Conservation (phyloP, 768 basidiomycete genomes). For the Obba rivulosa region DNA sequence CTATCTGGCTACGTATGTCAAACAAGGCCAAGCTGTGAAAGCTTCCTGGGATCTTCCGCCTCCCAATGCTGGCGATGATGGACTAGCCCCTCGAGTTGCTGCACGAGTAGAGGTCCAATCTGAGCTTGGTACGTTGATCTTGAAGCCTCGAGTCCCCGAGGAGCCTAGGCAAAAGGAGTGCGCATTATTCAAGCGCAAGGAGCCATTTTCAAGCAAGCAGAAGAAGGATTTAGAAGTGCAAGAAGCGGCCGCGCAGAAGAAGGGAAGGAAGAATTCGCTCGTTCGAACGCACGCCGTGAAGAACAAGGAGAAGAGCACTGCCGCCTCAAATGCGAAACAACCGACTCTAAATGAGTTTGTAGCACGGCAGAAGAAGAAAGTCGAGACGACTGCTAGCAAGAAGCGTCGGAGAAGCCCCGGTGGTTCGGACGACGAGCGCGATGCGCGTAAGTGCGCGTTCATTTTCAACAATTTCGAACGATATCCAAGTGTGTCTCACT, state of each 20-base stretch:
- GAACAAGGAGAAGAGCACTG: no score
- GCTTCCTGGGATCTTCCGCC: slow-evolving; percentile 17
- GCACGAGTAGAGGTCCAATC: slow-evolving; percentile 2
- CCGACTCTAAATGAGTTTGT: slow-evolving; percentile 1
- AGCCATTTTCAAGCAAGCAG: neutral
- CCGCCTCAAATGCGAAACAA: neutral
- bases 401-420: slow-evolving; percentile 7
- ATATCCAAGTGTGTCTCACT: neutral
- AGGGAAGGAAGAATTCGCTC: neutral
- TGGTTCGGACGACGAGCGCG: slow-evolving; percentile 29
- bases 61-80: neutral
- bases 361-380: neutral
- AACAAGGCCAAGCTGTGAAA: slow-evolving; percentile 27
- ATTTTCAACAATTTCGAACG: no score
- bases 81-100: neutral
- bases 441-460: slow-evolving; percentile 26
- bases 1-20: slow-evolving; percentile 38
- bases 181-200: neutral
- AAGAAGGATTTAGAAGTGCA: neutral
- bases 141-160: slow-evolving; percentile 40
- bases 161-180: neutral
- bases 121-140: slow-evolving; percentile 40
- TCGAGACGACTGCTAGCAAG: neutral
- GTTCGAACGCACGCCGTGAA: no score
- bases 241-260: neutral